phyloP scores from a whole-genome alignment of 768 basidiomycete genomes.

The Termitomyces sp. region DNA sequence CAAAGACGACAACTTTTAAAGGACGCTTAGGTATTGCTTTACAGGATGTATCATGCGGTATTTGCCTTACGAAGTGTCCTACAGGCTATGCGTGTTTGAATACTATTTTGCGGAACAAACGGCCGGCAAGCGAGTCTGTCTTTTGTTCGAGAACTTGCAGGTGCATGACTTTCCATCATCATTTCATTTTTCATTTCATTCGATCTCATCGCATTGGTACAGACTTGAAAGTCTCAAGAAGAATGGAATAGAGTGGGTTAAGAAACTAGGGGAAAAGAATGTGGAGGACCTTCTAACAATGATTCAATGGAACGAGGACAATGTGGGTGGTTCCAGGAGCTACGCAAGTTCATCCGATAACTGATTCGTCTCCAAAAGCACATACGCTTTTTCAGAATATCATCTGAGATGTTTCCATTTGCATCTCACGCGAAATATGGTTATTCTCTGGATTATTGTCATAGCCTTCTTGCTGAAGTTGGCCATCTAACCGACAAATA shows the following conservation, averaged over 20 bases:
- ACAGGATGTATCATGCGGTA: background rate
- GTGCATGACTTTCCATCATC: conserved; percentile 23
- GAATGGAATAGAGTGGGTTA: conserved; percentile 78
- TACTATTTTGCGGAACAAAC: conserved; percentile 70
- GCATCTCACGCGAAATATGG: conserved; percentile 80
- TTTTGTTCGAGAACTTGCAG: conserved; percentile 77
- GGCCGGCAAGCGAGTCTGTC: conserved; percentile 58
- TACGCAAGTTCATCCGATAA: background rate
- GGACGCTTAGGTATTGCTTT: conserved; percentile 48
- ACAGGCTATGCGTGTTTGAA: conserved; percentile 81
- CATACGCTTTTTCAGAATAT: conserved; percentile 85
- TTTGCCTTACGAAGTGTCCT: background rate
- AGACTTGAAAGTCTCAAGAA: conserved; percentile 78
- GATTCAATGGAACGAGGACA: conserved; percentile 90
- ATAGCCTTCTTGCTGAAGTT: conserved; percentile 46
- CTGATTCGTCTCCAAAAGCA: conserved; percentile 31
- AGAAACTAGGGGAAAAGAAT: conserved; percentile 77
- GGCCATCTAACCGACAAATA: conserved; percentile 67
- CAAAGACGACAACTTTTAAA: conserved; percentile 63
- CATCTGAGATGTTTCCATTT: conserved; percentile 92
- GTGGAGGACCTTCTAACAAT: conserved; percentile 65
- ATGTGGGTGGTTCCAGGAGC: conserved; percentile 37
- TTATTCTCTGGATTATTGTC: conserved; percentile 77
- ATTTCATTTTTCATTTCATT: too few species aligned
- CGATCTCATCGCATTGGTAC: conserved; percentile 4